Evolutionary conservation across 2,329 filamentous ascomycete genomes (phyloP).

Genomic region (Clathrospora elynae): DNA sequence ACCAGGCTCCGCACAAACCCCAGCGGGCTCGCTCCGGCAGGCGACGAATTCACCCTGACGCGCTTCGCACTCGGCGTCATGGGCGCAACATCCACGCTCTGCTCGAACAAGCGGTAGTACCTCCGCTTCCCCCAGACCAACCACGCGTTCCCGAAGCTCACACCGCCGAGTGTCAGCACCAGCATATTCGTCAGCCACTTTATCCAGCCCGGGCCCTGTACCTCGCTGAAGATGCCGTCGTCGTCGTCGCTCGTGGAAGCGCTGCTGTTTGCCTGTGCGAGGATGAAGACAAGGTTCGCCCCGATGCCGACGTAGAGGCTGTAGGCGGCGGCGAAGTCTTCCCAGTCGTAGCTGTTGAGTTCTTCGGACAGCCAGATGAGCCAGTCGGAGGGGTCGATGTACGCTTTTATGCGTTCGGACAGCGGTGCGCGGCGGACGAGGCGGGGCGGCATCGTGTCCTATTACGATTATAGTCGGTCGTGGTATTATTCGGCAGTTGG

Average conservation of each 20-base stretch:
- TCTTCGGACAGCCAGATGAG: conserved; percentile 91
- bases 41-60: conserved; percentile 85
- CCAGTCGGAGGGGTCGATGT: conserved; percentile 86
- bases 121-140: conserved; percentile 82
- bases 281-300: conserved; percentile 78
- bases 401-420: conserved; percentile 76
- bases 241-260: conserved; percentile 54
- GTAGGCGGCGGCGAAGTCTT: conserved; percentile 74
- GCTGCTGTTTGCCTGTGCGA: conserved; percentile 79
- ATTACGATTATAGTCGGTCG: neutral
- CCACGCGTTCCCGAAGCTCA: conserved; percentile 76
- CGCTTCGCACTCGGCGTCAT: conserved; percentile 84
- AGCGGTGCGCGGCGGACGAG: conserved; percentile 83
- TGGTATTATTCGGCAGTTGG: neutral
- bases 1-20: conserved; percentile 72
- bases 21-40: conserved; percentile 76
- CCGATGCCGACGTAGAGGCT: conserved; percentile 75
- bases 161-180: conserved; percentile 68
- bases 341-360: conserved; percentile 88
- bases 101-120: conserved; percentile 90
- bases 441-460: conserved; percentile 59
- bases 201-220: conserved; percentile 64
- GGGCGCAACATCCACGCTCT: conserved; percentile 74
- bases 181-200: conserved; percentile 69
- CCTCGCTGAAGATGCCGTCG: conserved; percentile 81